phyloP scores from a whole-genome alignment of 2,329 filamentous ascomycete species.

The Stemphylium vesicarium region DNA sequence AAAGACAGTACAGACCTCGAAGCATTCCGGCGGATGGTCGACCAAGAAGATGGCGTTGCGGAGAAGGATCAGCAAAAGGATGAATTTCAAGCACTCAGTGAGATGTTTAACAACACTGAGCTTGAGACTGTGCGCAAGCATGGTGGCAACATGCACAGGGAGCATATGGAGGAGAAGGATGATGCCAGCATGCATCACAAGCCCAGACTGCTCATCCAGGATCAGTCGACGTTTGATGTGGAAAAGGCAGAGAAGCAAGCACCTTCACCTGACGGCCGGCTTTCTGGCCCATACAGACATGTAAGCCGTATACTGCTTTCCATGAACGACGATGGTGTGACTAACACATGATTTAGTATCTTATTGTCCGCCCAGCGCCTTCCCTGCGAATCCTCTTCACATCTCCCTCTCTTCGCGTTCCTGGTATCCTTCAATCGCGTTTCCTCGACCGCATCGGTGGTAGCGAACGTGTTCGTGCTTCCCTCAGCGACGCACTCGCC shows the following conservation, averaged over 20 bases:
- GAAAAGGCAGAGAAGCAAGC: constrained; percentile 22
- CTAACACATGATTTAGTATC: constrained; percentile 47
- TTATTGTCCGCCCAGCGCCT: constrained; percentile 56
- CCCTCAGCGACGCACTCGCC: constrained; percentile 65
- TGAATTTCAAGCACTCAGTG: constrained; percentile 69
- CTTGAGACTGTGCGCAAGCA: constrained; percentile 67
- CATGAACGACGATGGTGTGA: background rate
- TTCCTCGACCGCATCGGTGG: constrained; percentile 59
- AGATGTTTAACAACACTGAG: constrained; percentile 73
- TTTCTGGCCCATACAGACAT: constrained; percentile 63
- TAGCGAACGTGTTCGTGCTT: constrained; percentile 58
- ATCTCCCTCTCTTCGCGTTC: constrained; percentile 57
- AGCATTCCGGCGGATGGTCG: constrained; percentile 61
- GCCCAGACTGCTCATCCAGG: constrained; percentile 58
- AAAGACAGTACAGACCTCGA: constrained; percentile 71
- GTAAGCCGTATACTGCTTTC: constrained; percentile 48
- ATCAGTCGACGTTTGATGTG: constrained; percentile 47
- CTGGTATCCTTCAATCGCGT: constrained; percentile 56
- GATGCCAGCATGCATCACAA: constrained; percentile 45
- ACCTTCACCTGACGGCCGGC: constrained; percentile 32
- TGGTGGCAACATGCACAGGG: constrained; percentile 69
- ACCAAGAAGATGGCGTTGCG: constrained; percentile 41
- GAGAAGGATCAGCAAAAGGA: constrained; percentile 55
- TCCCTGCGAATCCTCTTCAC: constrained; percentile 59
- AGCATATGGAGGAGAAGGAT: constrained; percentile 58